A percentile compares a stretch with the other conserved stretches of the same genome.
Conservation (phyloP, 1,139 yeast species). For the Magnusiomyces ingens region DNA sequence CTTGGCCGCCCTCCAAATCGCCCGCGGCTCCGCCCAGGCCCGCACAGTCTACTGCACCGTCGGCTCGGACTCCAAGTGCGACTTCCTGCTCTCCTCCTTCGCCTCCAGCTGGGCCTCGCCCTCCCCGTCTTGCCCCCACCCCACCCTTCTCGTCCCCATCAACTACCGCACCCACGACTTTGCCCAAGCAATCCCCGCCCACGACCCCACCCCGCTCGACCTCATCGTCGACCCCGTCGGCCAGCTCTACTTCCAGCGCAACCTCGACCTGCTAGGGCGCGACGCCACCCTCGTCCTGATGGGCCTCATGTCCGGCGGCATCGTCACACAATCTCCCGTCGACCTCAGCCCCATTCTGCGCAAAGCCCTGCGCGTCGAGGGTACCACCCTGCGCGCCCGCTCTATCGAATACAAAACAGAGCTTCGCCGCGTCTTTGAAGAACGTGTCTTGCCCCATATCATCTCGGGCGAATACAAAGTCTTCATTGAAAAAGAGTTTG, state of each 20-base stretch:
- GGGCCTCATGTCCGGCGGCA: conserved; percentile 27
- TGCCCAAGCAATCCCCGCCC: conserved; percentile 20
- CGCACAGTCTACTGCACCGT: conserved; percentile 32
- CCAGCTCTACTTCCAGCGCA: conserved; percentile 24
- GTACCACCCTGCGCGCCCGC: conserved; percentile 31
- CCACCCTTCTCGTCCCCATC: conserved; percentile 25
- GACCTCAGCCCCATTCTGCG: conserved; percentile 23
- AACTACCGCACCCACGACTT: conserved; percentile 27
- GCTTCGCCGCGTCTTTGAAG: conserved; percentile 24
- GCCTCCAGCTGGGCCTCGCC: conserved; percentile 16
- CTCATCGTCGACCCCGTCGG: conserved; percentile 34
- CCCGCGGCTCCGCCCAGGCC: conserved; percentile 31
- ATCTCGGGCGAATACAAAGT: conserved; percentile 22
- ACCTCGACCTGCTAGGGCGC: conserved; percentile 23
- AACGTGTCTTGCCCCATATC: conserved; percentile 26
- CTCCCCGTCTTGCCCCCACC: not conserved
- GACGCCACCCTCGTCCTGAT: conserved; percentile 31
- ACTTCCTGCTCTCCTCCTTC: conserved; percentile 19
- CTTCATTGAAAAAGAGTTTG: conserved; percentile 24
- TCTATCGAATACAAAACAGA: conserved; percentile 24
- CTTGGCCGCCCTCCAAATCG: conserved; percentile 33
- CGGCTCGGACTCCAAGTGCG: conserved; percentile 26
- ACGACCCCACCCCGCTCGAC: conserved; percentile 28
- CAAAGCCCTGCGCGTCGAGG: conserved; percentile 28
- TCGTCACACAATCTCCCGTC: conserved; percentile 16